These are phyloP conservation scores for Colletotrichum sp. DNA, from an alignment of 2,329 filamentous ascomycete genomes.

Conservation along the genomic window DNA sequence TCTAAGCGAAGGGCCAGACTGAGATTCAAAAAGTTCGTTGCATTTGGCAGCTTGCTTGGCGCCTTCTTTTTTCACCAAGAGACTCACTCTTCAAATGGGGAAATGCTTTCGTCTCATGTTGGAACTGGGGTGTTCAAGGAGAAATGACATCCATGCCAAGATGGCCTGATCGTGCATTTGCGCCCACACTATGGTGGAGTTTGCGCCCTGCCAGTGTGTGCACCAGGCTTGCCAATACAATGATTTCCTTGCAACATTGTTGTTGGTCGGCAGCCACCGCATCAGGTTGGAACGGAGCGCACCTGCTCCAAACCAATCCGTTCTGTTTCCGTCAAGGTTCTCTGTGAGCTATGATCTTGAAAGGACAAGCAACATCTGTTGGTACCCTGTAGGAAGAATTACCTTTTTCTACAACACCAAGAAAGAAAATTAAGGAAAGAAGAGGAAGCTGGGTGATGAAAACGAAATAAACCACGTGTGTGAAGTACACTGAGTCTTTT, in stretches of 20 bases:
- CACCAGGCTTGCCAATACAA: neutral
- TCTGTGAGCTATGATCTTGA: neutral
- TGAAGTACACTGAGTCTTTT: neutral
- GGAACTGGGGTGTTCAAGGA: neutral
- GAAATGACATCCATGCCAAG: neutral
- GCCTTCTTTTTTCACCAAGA: neutral
- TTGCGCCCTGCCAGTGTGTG: neutral
- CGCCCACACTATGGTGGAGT: neutral
- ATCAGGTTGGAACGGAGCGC: neutral
- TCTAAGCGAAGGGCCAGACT: neutral
- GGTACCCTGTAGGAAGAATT: neutral
- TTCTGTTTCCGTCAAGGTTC: neutral
- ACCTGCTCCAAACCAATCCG: neutral
- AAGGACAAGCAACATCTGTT: neutral
- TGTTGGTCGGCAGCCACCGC: neutral
- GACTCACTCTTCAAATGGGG: neutral
- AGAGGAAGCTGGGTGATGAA: neutral
- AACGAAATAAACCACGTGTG: neutral
- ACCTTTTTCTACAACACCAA: neutral
- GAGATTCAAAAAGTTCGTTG: neutral
- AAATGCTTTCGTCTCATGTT: neutral
- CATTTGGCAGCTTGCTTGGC: conserved; percentile 4
- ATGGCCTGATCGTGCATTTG: neutral
- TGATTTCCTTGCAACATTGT: neutral
- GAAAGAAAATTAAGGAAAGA: neutral